phyloP scores from a whole-genome alignment of 208 protist genomes.

The Acanthamoeba healyi region DNA sequence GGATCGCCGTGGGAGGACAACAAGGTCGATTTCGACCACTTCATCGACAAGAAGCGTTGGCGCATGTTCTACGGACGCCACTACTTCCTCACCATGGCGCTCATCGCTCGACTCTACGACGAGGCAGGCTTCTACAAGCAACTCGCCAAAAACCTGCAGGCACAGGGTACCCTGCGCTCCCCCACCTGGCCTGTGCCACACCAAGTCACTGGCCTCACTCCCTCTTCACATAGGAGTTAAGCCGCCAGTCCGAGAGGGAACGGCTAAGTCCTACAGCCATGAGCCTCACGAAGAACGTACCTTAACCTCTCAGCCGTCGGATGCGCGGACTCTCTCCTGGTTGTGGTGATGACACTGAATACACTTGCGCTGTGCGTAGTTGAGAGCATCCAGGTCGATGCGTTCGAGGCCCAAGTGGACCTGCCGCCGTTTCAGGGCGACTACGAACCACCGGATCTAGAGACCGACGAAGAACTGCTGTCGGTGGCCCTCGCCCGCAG shows the following conservation, averaged over 20 bases:
- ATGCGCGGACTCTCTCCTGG: no score
- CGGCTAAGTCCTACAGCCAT: background rate
- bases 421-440: constrained; percentile 14
- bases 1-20: background rate
- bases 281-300: background rate
- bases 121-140: constrained; percentile 2
- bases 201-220: no score
- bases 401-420: background rate
- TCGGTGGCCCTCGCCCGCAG: background rate
- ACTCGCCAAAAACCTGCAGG: constrained; percentile 18
- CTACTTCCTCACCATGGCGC: constrained; percentile 37
- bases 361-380: no score
- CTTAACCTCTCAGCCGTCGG: no score
- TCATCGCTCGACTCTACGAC: background rate
- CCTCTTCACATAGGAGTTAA: background rate
- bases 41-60: background rate
- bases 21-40: constrained; percentile 26
- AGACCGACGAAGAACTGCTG: background rate
- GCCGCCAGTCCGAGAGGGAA: background rate
- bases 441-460: background rate
- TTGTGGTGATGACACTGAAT: no score
- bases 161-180: background rate
- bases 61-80: constrained; percentile 17
- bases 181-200: background rate
- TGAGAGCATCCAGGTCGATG: background rate